phyloP scores from a whole-genome alignment of 768 basidiomycete genomes.

The Pleurotus pulmonarius region DNA sequence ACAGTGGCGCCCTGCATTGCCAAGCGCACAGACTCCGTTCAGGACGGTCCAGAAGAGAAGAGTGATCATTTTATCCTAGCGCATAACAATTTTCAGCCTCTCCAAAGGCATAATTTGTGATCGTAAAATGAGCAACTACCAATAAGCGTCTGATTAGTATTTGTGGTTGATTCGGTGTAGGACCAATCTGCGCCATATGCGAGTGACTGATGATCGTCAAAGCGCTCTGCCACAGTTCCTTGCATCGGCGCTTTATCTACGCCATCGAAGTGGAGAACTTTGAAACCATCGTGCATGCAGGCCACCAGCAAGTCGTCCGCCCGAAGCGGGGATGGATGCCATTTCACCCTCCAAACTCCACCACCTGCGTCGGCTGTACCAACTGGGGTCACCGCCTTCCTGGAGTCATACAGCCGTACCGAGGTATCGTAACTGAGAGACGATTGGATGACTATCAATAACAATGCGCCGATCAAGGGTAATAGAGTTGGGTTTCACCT shows the following conservation, averaged over 20 bases:
- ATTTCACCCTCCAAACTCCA: slow-evolving; percentile 94
- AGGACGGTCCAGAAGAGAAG: not conserved
- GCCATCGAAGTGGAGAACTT: slow-evolving; percentile 56
- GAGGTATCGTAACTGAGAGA: slow-evolving; percentile 72
- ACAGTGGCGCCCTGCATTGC: no score
- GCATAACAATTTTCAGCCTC: slow-evolving; percentile 36
- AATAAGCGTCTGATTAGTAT: slow-evolving; percentile 45
- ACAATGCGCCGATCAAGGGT: no score
- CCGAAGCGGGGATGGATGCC: slow-evolving; percentile 77
- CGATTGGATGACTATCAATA: no score
- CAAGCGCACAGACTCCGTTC: not conserved
- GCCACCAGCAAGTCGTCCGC: slow-evolving; percentile 82
- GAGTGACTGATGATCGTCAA: slow-evolving; percentile 75
- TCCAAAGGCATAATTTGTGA: slow-evolving; percentile 79
- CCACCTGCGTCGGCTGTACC: slow-evolving; percentile 71
- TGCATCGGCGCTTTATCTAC: slow-evolving; percentile 19
- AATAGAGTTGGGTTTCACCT: slow-evolving; percentile 46
- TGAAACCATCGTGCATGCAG: slow-evolving; percentile 98
- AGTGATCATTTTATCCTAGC: not conserved
- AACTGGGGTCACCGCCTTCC: slow-evolving; percentile 60
- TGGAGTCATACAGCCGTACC: slow-evolving; percentile 79
- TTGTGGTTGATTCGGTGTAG: slow-evolving; percentile 24
- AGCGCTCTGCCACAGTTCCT: slow-evolving; percentile 46
- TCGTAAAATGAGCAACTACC: slow-evolving; percentile 98
- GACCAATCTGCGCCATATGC: slow-evolving; percentile 96